Base-by-base conservation (phyloP, 352 stramenopile genomes). In the Salisapilia sapeloensis region DNA sequence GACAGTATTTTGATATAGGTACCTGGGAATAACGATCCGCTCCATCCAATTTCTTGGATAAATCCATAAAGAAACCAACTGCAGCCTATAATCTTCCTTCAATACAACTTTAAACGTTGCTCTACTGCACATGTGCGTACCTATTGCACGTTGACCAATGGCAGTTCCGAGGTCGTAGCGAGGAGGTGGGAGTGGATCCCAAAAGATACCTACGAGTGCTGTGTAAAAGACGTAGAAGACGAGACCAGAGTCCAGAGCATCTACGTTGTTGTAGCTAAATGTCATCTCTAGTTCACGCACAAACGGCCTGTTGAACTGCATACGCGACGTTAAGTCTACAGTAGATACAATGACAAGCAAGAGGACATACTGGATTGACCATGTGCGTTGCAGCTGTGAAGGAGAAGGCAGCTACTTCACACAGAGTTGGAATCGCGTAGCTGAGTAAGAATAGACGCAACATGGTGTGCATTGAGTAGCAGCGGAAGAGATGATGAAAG, bases 211-310 rank as follows among this genome's bases (percentile, higher is more conserved):
- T 13, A 82, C 40, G 23, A 90, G 60, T 28, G 45, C 55, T 16
- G 78, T 79, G 47, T 90, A 90, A 40, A 90, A 85, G 18, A 90
- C 67, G 47, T 90, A 90, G 35, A 90, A 87, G 12, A 90, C 75
- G 25, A 90, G 45, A 1, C 75, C 75, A 9, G 71, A 85, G 48
- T 90, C 75, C 4, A 85, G 59, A 13, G 71, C 75, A 11, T 90
- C 75, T 17, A 82, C 65, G 50, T 90, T 67, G 33, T 86, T 85
- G 44, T 85, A 90, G 34, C 65, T 87, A 44, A 90, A 90, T 11
- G 87, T 67, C 55, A 82, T 78, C 41, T 90, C 75, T 18, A 85
- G 50, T 23, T 82, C 75, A 34, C 78, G 67, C 35, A 90, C 75
- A 37, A 90, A 90, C 5, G 38, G 55, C 17, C 75, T 70, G 38